Percentiles rank a stretch among this genome's conserved stretches.
phyloP scores from a whole-genome alignment of 768 basidiomycete genomes.

The Tremella yokohamensis region DNA sequence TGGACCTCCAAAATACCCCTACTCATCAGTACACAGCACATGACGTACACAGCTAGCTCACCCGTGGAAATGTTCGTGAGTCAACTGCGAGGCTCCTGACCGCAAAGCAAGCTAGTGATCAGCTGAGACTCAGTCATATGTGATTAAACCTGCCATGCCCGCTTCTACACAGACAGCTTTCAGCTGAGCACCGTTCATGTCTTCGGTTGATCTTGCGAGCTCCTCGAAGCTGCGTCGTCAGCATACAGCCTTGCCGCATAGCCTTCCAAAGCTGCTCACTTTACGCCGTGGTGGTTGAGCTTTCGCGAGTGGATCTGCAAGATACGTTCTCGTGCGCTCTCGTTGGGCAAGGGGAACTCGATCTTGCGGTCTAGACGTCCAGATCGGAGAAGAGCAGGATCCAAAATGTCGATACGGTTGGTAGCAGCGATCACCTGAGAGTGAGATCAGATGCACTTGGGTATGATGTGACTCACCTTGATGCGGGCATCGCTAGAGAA shows the following conservation, averaged over 20 bases:
- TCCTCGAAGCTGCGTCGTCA: constrained; percentile 66
- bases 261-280: constrained; percentile 50
- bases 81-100: constrained; percentile 82
- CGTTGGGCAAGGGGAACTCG: constrained; percentile 94
- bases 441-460: background rate
- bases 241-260: background rate
- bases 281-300: constrained; percentile 86
- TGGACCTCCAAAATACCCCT: constrained; percentile 63
- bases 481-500: constrained; percentile 96
- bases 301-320: constrained; percentile 96
- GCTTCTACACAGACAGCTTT: constrained; percentile 99
- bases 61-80: constrained; percentile 92
- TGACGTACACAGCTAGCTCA: constrained; percentile 5
- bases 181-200: constrained; percentile 76
- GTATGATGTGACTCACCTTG: constrained; percentile 63
- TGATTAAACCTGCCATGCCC: constrained; percentile 78
- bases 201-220: constrained; percentile 91
- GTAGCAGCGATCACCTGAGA: constrained; percentile 95
- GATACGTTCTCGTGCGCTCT: constrained; percentile 92
- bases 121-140: background rate
- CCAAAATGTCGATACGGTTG: constrained; percentile 96
- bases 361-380: constrained; percentile 98
- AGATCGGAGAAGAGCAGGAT: constrained; percentile 95
- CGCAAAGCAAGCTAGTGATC: constrained; percentile 55
- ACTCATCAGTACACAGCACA: constrained; percentile 7